phyloP scores from a whole-genome alignment of 345 rosid species.

The Sonneratia alba region DNA sequence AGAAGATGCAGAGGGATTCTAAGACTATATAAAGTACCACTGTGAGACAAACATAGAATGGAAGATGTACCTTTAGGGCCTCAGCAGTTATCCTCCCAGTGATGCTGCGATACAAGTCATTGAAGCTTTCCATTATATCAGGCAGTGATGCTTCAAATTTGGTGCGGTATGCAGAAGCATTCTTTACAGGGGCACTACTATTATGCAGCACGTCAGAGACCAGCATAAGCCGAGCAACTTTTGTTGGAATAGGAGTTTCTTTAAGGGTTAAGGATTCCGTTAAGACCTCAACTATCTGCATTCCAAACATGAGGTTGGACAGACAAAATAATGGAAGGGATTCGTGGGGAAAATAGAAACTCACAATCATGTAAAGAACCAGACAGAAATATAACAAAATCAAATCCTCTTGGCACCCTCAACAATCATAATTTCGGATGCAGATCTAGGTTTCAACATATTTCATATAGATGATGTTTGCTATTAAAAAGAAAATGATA shows the following conservation, averaged over 20 bases:
- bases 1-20: neutral
- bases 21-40: slow-evolving; percentile 1
- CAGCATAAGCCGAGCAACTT: slow-evolving; percentile 89
- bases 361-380: neutral
- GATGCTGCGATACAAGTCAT: slow-evolving; percentile 82
- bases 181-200: slow-evolving; percentile 96
- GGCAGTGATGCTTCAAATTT: slow-evolving; percentile 90
- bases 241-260: slow-evolving; percentile 92
- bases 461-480: neutral
- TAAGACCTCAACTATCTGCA: slow-evolving; percentile 91
- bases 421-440: neutral
- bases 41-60: slow-evolving; percentile 1
- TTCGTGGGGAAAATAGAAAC: neutral
- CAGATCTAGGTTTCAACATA: neutral
- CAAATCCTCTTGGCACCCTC: neutral
- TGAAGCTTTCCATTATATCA: slow-evolving; percentile 97
- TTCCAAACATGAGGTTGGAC: neutral
- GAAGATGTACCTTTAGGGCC: slow-evolving; percentile 69
- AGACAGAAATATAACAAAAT: neutral
- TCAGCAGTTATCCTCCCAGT: slow-evolving; percentile 99
- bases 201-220: slow-evolving; percentile 87
- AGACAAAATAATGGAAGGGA: neutral
- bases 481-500: neutral
- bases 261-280: slow-evolving; percentile 95
- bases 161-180: slow-evolving; percentile 98